Evolutionary conservation across 768 basidiomycete species (phyloP).

Genomic region (Trametes gibbosa): DNA sequence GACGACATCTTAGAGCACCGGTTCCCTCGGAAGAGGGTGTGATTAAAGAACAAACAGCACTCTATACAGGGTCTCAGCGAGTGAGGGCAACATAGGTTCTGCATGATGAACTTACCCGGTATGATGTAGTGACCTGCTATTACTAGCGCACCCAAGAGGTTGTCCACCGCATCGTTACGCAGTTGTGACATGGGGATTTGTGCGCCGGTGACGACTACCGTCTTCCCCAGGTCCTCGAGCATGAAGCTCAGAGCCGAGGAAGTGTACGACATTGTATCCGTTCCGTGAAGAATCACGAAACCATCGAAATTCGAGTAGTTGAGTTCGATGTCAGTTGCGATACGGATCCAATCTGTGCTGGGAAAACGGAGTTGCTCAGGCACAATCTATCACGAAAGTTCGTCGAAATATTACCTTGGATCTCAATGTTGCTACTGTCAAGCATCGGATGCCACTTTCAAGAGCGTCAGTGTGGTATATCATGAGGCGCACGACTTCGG

Average conservation of each 20-base stretch:
- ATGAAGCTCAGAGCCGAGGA: constrained; percentile 88
- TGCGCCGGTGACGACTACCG: constrained; percentile 87
- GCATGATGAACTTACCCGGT: constrained; percentile 53
- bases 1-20: constrained; percentile 81
- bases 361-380: constrained; percentile 3
- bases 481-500: constrained; percentile 1
- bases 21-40: constrained; percentile 83
- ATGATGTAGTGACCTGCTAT: constrained; percentile 91
- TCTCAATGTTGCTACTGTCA: constrained; percentile 88
- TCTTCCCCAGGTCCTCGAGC: constrained; percentile 90
- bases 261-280: constrained; percentile 89
- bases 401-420: constrained; percentile 47
- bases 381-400: too few species aligned
- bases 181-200: constrained; percentile 91
- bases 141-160: constrained; percentile 83
- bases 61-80: constrained; percentile 41
- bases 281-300: constrained; percentile 88
- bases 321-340: constrained; percentile 89
- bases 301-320: constrained; percentile 87
- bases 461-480: constrained; percentile 12
- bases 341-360: constrained; percentile 77
- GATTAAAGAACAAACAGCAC: constrained; percentile 87
- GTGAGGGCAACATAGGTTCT: not conserved
- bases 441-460: constrained; percentile 80
- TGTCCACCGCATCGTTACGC: constrained; percentile 93